Base-by-base conservation (phyloP, 306 rosid genomes). In the Cicer pinnatifidum region DNA sequence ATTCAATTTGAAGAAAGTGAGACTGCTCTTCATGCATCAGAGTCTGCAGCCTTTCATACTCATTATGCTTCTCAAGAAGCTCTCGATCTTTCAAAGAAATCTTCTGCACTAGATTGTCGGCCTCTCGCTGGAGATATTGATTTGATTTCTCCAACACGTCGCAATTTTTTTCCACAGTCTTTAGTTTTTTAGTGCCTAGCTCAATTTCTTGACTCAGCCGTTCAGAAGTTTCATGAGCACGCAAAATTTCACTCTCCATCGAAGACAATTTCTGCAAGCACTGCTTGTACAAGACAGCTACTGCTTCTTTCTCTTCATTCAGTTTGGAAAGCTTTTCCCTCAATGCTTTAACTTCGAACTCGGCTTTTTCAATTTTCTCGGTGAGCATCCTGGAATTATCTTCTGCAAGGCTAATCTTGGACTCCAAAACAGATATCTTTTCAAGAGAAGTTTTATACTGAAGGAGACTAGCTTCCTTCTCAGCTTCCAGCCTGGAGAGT, bases 1-100 rank as follows among this genome's bases (percentile, higher is more conserved):
- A 84, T 79, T 91, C 97, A 38, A 85, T 90, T 82, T 95, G 90
- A 80, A 81, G 81, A 84, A 90, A 91, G 64, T 44, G 84, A 53
- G 88, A 88, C 35, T 86, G 87, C 80, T 95, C 99, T 56, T 87
- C 97, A 1, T 87, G 83, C 92, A 95, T 82, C 56, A 82, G 70
- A 78, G 15, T 85, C 77, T 90, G 97, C 78, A 95, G 76, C 78
- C 86, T 90, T 79, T 88, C 88, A 75, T 92, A 83, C 79, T 90
- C 93, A 12, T 79, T 71, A 52, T 86, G 86, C 75, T 85, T 95
- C 82, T 87, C 93, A 7, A 78, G 66, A 84, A 95, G 97, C 80
- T 92, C 87, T 52, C 78, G 90, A 70, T 95, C 97, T 81, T 88
- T 92, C 23, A 82, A 16, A 48, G 82, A 85, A 80, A 95, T 95